These are phyloP conservation scores for Malus sieversii DNA, from an alignment of 306 rosid species.

Conservation along the genomic window DNA sequence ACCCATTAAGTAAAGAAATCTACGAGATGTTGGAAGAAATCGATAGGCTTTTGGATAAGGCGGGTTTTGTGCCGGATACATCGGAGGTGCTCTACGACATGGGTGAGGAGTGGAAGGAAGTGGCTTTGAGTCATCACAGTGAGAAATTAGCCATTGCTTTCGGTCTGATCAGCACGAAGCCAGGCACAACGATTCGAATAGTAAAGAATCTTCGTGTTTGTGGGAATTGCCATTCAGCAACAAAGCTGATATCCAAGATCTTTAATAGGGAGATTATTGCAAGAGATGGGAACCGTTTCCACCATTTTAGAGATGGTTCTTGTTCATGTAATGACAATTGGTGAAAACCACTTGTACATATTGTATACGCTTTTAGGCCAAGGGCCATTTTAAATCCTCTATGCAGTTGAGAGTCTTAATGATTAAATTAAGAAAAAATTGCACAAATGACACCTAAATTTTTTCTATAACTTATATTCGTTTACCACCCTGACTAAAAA, in stretches of 20 bases:
- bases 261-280: slow-evolving; percentile 76
- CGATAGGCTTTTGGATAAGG: slow-evolving; percentile 46
- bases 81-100: slow-evolving; percentile 76
- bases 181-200: slow-evolving; percentile 63
- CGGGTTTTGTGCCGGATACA: slow-evolving; percentile 63
- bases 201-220: slow-evolving; percentile 88
- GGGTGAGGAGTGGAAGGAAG: slow-evolving; percentile 87
- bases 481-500: no score
- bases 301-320: slow-evolving; percentile 72
- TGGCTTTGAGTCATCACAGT: slow-evolving; percentile 71
- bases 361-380: no score
- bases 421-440: no score
- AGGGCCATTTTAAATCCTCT: background rate
- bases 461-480: no score
- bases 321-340: slow-evolving; percentile 73
- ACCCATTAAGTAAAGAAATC: slow-evolving; percentile 44
- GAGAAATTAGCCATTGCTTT: slow-evolving; percentile 83
- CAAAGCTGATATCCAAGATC: slow-evolving; percentile 68
- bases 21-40: slow-evolving; percentile 55
- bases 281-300: slow-evolving; percentile 75
- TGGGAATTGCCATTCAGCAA: slow-evolving; percentile 74
- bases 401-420: no score
- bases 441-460: no score
- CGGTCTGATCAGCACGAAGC: slow-evolving; percentile 74
- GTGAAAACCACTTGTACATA: slow-evolving; percentile 20